Percentiles rank a stretch among this genome's conserved stretches.
Evolutionary conservation across 1,284 basidiomycete genomes (phyloP).

Genomic region (Moesziomyces sp.): DNA sequence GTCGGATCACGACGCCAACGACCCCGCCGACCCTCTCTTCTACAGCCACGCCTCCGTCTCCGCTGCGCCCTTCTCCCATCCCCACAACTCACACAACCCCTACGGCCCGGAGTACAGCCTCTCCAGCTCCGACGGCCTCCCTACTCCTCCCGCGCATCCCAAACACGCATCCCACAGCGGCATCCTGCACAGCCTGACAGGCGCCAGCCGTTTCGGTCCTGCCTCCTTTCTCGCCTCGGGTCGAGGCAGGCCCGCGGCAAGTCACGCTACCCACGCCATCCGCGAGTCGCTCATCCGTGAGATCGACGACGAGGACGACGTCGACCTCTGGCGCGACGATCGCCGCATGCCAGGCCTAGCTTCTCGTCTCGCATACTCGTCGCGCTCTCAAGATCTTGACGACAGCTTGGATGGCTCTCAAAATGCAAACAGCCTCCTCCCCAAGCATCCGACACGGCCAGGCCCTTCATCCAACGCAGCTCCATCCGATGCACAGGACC

Average conservation of each 20-base stretch:
- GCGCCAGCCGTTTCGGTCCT: slow-evolving; percentile 46
- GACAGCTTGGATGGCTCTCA: slow-evolving; percentile 36
- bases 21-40: slow-evolving; percentile 45
- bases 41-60: slow-evolving; percentile 48
- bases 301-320: slow-evolving; percentile 55
- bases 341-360: slow-evolving; percentile 39
- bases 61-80: slow-evolving; percentile 41
- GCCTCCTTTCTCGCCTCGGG: slow-evolving; percentile 36
- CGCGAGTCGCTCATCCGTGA: slow-evolving; percentile 51
- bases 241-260: slow-evolving; percentile 13
- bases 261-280: slow-evolving; percentile 10
- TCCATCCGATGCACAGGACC: slow-evolving; percentile 33
- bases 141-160: slow-evolving; percentile 29
- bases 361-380: slow-evolving; percentile 33
- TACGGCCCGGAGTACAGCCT: slow-evolving; percentile 50
- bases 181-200: slow-evolving; percentile 44
- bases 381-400: slow-evolving; percentile 27
- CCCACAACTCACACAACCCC: slow-evolving; percentile 28
- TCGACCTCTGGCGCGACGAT: slow-evolving; percentile 52
- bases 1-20: slow-evolving; percentile 39
- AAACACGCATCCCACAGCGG: slow-evolving; percentile 32
- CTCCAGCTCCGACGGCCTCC: slow-evolving; percentile 53
- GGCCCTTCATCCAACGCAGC: not conserved
- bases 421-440: slow-evolving; percentile 13
- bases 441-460: not conserved